Conservation (phyloP, 148 eudicot species). For the Rheum nobile region DNA sequence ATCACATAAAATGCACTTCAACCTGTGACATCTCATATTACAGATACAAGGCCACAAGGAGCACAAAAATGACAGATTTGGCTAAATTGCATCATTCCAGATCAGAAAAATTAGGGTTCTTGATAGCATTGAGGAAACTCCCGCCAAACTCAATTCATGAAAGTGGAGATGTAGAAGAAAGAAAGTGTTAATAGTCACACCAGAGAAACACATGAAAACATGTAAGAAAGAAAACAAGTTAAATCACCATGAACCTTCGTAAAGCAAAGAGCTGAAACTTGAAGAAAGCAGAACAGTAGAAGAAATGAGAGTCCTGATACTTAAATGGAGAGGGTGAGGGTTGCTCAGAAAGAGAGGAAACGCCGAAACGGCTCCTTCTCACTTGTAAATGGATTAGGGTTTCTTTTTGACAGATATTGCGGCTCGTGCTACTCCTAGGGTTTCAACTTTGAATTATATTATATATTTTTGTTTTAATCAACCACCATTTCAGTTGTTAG, state of each 20-base stretch:
- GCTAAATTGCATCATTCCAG: slow-evolving; percentile 48
- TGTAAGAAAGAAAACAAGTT: not conserved
- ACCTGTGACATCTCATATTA: slow-evolving; percentile 18
- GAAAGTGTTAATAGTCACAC: not conserved
- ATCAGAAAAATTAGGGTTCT: not conserved
- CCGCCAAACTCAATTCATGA: not conserved
- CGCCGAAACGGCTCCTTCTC: not conserved
- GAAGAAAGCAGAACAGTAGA: not conserved
- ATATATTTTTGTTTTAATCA: too few species aligned
- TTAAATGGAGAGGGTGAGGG: too few species aligned
- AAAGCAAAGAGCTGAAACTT: not conserved
- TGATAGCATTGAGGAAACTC: not conserved
- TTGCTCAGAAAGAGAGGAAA: not conserved
- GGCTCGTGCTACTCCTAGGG: too few species aligned
- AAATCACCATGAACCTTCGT: too few species aligned
- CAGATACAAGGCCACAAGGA: slow-evolving; percentile 22
- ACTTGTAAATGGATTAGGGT: not conserved
- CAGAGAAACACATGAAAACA: not conserved
- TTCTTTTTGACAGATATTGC: not conserved
- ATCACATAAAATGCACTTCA: slow-evolving; percentile 26
- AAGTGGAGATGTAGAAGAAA: not conserved
- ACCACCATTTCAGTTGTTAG: too few species aligned
- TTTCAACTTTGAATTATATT: too few species aligned
- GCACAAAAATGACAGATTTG: slow-evolving; percentile 36
- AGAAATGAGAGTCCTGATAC: not conserved